Evolutionary conservation across 345 rosid species (phyloP), one percentile per base, ranked within the genome.

Genomic region (Rhizophora mangle): DNA sequence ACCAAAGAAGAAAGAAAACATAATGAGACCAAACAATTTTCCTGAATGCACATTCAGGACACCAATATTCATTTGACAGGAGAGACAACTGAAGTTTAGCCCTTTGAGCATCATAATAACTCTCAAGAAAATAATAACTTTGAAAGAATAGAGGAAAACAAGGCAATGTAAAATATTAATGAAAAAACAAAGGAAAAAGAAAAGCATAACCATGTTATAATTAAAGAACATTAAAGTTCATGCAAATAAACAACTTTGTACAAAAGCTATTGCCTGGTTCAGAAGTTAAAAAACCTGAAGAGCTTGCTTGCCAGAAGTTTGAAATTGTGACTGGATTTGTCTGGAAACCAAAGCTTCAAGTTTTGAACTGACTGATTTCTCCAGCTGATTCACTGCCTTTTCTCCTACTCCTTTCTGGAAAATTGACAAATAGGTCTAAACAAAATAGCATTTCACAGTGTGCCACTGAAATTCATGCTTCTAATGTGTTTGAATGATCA

Each of bases 261-360:
- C 60, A 24, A 24, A 56, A 56, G 6, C 13, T 43, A 43, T 43
- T 43, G 49, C 5, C 1, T 43, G 18, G 49, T 43, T 43, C 49
- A 52, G 64, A 71, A 51, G 66, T 32, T 15, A 22, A 34, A 71
- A 60, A 73, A 93, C 98, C 98, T 91, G 95, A 65, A 94, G 92
- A 29, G 97, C 96, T 71, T 87, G 94, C 82, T 78, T 89, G 78
- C 96, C 99, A 82, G 97, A 85, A 67, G 93, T 92, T 86, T 89
- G 97, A 80, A 95, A 92, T 65, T 92, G 97, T 56, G 89, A 77
- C 73, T 86, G 89, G 63, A 95, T 95, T 81, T 95, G 99, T 80
- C 85, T 84, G 51, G 91, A 83, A 71, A 95, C 85, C 11, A 90
- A 81, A 68, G 93, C 82, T 75, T 92, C 97, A 30, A 92, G 92